Evolutionary conservation across 2,329 filamentous ascomycete genomes (phyloP).

Genomic region (Claviceps pazoutovae): DNA sequence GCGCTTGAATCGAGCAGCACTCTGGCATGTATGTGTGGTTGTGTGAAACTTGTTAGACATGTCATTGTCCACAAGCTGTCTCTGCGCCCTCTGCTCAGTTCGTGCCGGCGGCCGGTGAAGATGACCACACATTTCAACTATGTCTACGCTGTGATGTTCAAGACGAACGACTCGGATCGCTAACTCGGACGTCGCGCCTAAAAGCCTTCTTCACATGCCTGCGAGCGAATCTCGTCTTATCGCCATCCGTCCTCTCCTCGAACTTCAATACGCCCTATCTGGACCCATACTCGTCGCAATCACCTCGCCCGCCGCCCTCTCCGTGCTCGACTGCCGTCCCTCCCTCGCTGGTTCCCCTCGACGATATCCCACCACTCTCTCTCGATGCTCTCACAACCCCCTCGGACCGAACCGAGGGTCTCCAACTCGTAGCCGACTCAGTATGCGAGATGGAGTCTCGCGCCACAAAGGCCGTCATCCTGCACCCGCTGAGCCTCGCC

Average conservation of each 20-base stretch:
- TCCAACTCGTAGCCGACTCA: constrained; percentile 66
- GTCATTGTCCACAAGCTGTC: neutral
- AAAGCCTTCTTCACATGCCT: constrained; percentile 73
- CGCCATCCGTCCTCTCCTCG: constrained; percentile 45
- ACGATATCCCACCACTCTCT: constrained; percentile 47
- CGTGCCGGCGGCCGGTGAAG: neutral
- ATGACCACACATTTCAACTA: neutral
- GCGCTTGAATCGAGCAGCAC: neutral
- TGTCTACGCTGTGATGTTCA: neutral
- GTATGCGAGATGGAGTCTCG: constrained; percentile 68
- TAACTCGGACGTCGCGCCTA: neutral
- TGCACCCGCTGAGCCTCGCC: constrained; percentile 43
- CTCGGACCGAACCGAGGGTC: constrained; percentile 49
- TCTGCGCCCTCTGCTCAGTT: neutral
- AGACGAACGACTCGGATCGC: neutral
- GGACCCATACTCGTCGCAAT: constrained; percentile 28
- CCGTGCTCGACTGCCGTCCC: constrained; percentile 39
- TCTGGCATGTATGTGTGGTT: neutral
- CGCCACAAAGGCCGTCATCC: constrained; percentile 48
- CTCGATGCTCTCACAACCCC: constrained; percentile 41
- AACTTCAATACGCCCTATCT: constrained; percentile 51
- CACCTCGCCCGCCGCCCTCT: constrained; percentile 28
- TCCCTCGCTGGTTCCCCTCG: constrained; percentile 24
- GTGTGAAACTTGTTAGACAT: neutral
- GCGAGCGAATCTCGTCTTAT: constrained; percentile 64